Percentiles rank a stretch among this genome's conserved stretches.
Conservation (phyloP, 345 rosid species). For the Eucalyptus polyanthemos region DNA sequence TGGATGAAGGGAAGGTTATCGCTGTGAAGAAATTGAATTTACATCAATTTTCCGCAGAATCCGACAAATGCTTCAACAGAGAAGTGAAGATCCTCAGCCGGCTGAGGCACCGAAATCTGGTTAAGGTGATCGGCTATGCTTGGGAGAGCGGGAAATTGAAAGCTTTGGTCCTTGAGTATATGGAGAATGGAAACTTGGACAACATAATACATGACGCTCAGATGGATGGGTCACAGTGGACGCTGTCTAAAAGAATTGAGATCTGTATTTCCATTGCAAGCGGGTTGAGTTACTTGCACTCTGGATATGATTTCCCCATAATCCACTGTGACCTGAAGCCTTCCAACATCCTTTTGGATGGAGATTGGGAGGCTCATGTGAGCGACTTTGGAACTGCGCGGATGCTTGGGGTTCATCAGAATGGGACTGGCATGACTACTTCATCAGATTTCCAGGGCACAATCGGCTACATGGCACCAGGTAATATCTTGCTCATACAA, state of each 20-base stretch:
- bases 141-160: slow-evolving; percentile 81
- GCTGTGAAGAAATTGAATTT: slow-evolving; percentile 75
- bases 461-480: slow-evolving; percentile 92
- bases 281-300: slow-evolving; percentile 70
- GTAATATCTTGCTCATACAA: slow-evolving; percentile 8
- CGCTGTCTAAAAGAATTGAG: slow-evolving; percentile 31
- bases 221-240: slow-evolving; percentile 22
- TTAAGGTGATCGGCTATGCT: slow-evolving; percentile 69
- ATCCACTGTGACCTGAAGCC: slow-evolving; percentile 91
- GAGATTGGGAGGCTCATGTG: slow-evolving; percentile 58
- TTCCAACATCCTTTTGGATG: slow-evolving; percentile 64
- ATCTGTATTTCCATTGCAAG: slow-evolving; percentile 47
- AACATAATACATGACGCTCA: slow-evolving; percentile 27
- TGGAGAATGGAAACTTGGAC: slow-evolving; percentile 81
- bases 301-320: slow-evolving; percentile 59
- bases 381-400: slow-evolving; percentile 96
- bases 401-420: slow-evolving; percentile 50
- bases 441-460: slow-evolving; percentile 74
- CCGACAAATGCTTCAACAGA: slow-evolving; percentile 62
- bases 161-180: slow-evolving; percentile 61
- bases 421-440: slow-evolving; percentile 31
- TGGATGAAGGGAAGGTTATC: slow-evolving; percentile 46
- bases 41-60: slow-evolving; percentile 50
- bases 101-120: slow-evolving; percentile 68
- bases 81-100: slow-evolving; percentile 65